phyloP scores from a whole-genome alignment of 768 basidiomycete species.

The Agaricus sinodeliciosus region DNA sequence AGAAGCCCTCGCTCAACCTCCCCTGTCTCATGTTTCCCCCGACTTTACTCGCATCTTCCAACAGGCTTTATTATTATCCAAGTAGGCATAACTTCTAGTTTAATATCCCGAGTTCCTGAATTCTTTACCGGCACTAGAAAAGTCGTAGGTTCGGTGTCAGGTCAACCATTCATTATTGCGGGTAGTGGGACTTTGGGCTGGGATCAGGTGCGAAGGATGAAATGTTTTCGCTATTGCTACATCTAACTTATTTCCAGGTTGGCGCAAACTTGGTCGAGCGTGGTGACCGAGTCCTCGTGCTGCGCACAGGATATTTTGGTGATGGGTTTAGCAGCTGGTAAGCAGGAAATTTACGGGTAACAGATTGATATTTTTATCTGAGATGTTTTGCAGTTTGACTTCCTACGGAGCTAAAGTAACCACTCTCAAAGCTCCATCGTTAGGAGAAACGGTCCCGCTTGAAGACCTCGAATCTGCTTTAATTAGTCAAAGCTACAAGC shows the following conservation, averaged over 20 bases:
- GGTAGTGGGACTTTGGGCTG: slow-evolving; percentile 89
- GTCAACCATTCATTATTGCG: slow-evolving; percentile 78
- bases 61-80: slow-evolving; percentile 69
- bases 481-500: slow-evolving; percentile 64
- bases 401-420: slow-evolving; percentile 79
- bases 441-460: slow-evolving; percentile 57
- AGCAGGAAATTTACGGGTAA: slow-evolving; percentile 14
- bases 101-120: neutral
- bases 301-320: slow-evolving; percentile 89
- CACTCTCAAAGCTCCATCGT: slow-evolving; percentile 52
- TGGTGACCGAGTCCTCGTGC: slow-evolving; percentile 65
- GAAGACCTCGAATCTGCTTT: slow-evolving; percentile 57
- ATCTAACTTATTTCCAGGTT: slow-evolving; percentile 36
- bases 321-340: slow-evolving; percentile 78
- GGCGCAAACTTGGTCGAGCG: slow-evolving; percentile 76
- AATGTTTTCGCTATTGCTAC: neutral
- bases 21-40: slow-evolving; percentile 75
- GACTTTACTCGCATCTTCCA: slow-evolving; percentile 78
- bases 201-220: slow-evolving; percentile 40
- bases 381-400: slow-evolving; percentile 41
- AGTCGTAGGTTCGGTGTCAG: slow-evolving; percentile 58
- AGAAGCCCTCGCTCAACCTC: slow-evolving; percentile 74
- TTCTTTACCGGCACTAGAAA: slow-evolving; percentile 31
- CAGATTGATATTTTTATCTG: neutral
- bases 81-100: slow-evolving; percentile 26